These are phyloP conservation scores for Aspergillus jensenii DNA, from an alignment of 2,329 filamentous ascomycete genomes.

Conservation along the genomic window DNA sequence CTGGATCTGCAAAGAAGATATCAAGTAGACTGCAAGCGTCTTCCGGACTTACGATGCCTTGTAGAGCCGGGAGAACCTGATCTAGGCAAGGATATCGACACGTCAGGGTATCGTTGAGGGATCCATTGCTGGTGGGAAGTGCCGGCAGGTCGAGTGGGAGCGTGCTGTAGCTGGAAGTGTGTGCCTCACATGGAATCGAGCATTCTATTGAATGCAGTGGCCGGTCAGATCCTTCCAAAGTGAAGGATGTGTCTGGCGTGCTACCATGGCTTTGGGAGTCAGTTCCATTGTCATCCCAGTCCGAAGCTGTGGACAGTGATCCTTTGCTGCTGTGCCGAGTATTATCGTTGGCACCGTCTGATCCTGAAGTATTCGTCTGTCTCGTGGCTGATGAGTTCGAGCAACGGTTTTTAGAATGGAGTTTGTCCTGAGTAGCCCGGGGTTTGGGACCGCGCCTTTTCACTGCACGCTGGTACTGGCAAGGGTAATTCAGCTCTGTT, in stretches of 20 bases:
- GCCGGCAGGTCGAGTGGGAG: neutral
- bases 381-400: too few species aligned
- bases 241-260: too few species aligned
- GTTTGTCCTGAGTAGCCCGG: too few species aligned
- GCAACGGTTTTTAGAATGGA: too few species aligned
- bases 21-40: slow-evolving; percentile 51
- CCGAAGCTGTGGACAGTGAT: neutral
- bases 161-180: neutral
- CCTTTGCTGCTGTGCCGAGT: neutral
- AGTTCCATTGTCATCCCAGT: neutral
- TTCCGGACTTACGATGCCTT: slow-evolving; percentile 38
- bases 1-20: slow-evolving; percentile 45
- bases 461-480: slow-evolving; percentile 22
- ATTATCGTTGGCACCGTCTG: neutral
- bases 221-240: too few species aligned
- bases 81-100: slow-evolving; percentile 41
- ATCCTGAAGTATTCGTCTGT: neutral
- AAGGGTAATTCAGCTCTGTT: slow-evolving; percentile 19
- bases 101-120: too few species aligned
- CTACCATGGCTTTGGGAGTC: neutral
- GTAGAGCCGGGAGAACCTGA: slow-evolving; percentile 41
- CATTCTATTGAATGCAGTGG: too few species aligned
- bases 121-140: neutral
- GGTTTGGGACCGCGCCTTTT: slow-evolving; percentile 24
- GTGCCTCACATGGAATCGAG: too few species aligned